These are phyloP conservation scores for Nakazawaea laoshanensis DNA, from an alignment of 805 yeast genomes.

Conservation along the genomic window DNA sequence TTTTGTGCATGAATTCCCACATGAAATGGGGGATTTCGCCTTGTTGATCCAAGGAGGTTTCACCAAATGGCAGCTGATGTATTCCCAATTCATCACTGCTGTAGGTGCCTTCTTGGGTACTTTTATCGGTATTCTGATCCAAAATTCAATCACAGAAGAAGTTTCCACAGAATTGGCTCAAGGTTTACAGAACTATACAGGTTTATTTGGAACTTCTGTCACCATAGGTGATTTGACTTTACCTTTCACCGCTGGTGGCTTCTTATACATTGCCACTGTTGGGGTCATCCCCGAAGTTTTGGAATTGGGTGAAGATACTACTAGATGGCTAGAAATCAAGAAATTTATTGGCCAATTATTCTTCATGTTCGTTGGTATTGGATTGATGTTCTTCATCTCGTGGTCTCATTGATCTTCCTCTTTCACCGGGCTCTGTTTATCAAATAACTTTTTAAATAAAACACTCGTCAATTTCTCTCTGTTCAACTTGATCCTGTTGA, in stretches of 20 bases:
- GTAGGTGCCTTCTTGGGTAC: constrained; percentile 62
- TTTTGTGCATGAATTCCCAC: constrained; percentile 73
- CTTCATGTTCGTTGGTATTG: constrained; percentile 45
- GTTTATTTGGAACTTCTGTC: constrained; percentile 44
- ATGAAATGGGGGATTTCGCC: constrained; percentile 76
- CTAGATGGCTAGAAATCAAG: constrained; percentile 28
- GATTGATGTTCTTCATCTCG: constrained; percentile 45
- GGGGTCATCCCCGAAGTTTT: constrained; percentile 71
- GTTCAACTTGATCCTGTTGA: constrained; percentile 18
- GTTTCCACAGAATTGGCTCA: constrained; percentile 11
- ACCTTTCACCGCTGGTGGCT: constrained; percentile 74
- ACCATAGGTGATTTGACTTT: constrained; percentile 42
- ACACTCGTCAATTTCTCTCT: constrained; percentile 14
- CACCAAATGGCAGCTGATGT: constrained; percentile 56
- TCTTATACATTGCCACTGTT: constrained; percentile 62
- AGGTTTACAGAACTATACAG: constrained; percentile 16
- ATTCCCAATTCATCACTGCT: constrained; percentile 59
- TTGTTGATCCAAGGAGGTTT: constrained; percentile 62
- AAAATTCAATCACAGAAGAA: constrained; percentile 23
- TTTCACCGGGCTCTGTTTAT: background rate
- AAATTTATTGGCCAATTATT: constrained; percentile 37
- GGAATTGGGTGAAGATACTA: constrained; percentile 27
- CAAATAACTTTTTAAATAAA: constrained; percentile 11
- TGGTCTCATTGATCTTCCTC: constrained; percentile 28
- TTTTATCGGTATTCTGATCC: constrained; percentile 50